These are phyloP conservation scores for Verticillium nonalfalfae DNA, from an alignment of 2,329 filamentous ascomycete species.

Conservation along the genomic window DNA sequence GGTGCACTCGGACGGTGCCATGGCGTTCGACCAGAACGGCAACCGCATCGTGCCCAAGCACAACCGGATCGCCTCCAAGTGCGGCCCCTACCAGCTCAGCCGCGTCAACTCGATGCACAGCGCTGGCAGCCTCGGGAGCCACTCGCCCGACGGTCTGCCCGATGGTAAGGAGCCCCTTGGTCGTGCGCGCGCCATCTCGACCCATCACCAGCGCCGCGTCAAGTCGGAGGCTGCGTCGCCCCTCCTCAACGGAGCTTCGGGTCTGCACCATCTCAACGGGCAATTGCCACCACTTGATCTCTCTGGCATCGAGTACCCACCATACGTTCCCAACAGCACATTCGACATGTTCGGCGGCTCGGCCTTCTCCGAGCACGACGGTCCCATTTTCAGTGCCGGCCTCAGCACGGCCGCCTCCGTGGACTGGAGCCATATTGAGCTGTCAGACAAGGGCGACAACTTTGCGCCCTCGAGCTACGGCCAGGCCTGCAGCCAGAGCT, in stretches of 20 bases:
- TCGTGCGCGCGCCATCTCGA: slow-evolving; percentile 27
- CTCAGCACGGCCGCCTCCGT: slow-evolving; percentile 44
- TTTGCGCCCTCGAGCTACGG: slow-evolving; percentile 50
- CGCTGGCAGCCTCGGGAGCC: slow-evolving; percentile 39
- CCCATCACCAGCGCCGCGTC: slow-evolving; percentile 43
- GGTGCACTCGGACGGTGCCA: slow-evolving; percentile 51
- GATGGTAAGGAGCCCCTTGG: slow-evolving; percentile 27
- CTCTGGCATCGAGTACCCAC: slow-evolving; percentile 44
- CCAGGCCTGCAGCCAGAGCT: slow-evolving; percentile 43
- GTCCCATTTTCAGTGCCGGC: slow-evolving; percentile 56
- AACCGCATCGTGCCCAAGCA: slow-evolving; percentile 59
- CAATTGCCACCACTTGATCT: slow-evolving; percentile 54
- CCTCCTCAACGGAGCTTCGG: slow-evolving; percentile 38
- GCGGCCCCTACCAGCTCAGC: slow-evolving; percentile 54
- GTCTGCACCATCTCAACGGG: slow-evolving; percentile 45
- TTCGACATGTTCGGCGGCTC: slow-evolving; percentile 47
- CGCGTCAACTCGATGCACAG: slow-evolving; percentile 53
- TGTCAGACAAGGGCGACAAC: slow-evolving; percentile 37
- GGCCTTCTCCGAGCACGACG: slow-evolving; percentile 43
- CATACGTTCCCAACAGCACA: slow-evolving; percentile 37
- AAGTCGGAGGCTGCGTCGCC: slow-evolving; percentile 59
- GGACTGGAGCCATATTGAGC: slow-evolving; percentile 39
- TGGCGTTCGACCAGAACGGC: slow-evolving; percentile 57
- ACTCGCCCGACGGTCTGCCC: slow-evolving; percentile 35
- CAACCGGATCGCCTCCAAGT: slow-evolving; percentile 54